Base-by-base conservation (phyloP, 2,329 filamentous ascomycete species). In the Alternaria consortialis region DNA sequence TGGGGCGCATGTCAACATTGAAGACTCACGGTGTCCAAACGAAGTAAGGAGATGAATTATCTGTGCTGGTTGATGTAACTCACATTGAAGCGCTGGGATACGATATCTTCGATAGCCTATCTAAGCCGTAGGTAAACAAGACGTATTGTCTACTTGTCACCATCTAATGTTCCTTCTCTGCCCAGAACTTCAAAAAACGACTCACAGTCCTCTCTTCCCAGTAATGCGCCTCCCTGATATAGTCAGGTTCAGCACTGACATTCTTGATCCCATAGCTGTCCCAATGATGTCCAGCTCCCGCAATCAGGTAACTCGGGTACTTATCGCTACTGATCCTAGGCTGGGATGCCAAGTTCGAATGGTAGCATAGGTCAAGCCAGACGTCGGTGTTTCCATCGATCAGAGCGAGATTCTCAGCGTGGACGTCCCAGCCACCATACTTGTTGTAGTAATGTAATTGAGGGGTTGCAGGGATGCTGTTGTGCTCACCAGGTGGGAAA, bases 321-420 rank as follows among this genome's bases (percentile, higher is more conserved):
- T 82, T 74, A 56, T 84, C 80, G 0, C 78, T 77, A 8, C 76
- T 77, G 5, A 76, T 70, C 7, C 79, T 71, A 5, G 66, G 60
- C 43, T 73, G 72, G 5, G 80, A 74, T 3, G 80, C 81, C 13
- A 80, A 66, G 43, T 79, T 74, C 0, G 83, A 83, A 60, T 86
- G 84, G 63, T 84, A 86, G 68, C 82, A 84, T 3, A 85, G 64
- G 50, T 83, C 83, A 5, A 83, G 76, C 84, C 84, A 86, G 9
- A 84, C 82, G 64, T 87, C 84, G 52, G 80, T 79, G 64, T 80
- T 78, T 9, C 84, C 84, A 62, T 86, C 84, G 54, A 86, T 84
- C 36, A 85, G 80, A 4, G 83, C 83, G 1, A 86, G 75, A 4
- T 84, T 77, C 37, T 81, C 77, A 6, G 83, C 83, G 17, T 75